Percentiles rank a stretch among this genome's conserved stretches.
These are phyloP conservation scores for Pisolithus thermaeus DNA, from an alignment of 1,284 basidiomycete genomes.

Conservation along the genomic window DNA sequence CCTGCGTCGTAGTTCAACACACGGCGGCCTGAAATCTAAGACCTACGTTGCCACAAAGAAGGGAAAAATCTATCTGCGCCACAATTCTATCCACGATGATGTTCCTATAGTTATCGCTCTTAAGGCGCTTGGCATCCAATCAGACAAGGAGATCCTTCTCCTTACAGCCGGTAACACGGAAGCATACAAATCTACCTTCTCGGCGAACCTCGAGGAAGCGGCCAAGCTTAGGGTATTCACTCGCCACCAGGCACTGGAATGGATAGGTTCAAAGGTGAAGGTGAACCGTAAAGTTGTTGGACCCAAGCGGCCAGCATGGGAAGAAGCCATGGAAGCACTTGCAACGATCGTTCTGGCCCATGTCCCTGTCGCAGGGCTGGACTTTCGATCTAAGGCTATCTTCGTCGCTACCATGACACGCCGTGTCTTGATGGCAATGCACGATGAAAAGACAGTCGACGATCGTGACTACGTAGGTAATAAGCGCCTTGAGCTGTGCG, in stretches of 20 bases:
- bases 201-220: conserved; percentile 92
- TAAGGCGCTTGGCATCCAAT: conserved; percentile 94
- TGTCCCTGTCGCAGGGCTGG: conserved; percentile 87
- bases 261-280: conserved; percentile 91
- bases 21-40: conserved; percentile 96
- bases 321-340: conserved; percentile 94
- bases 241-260: conserved; percentile 91
- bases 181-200: conserved; percentile 83
- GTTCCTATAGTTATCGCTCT: conserved; percentile 96
- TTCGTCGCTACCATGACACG: conserved; percentile 98
- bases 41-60: conserved; percentile 97
- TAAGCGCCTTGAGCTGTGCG: conserved; percentile 94
- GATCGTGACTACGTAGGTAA: conserved; percentile 99
- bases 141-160: conserved; percentile 96
- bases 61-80: conserved; percentile 91
- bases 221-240: conserved; percentile 90
- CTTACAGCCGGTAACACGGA: conserved; percentile 93
- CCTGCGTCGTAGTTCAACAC: conserved; percentile 70
- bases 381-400: conserved; percentile 94
- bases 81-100: conserved; percentile 97
- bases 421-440: conserved; percentile 93
- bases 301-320: conserved; percentile 81
- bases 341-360: conserved; percentile 97
- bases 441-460: conserved; percentile 96
- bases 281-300: conserved; percentile 76